Conservation (phyloP, 345 rosid genomes). For the Gossypium turneri region DNA sequence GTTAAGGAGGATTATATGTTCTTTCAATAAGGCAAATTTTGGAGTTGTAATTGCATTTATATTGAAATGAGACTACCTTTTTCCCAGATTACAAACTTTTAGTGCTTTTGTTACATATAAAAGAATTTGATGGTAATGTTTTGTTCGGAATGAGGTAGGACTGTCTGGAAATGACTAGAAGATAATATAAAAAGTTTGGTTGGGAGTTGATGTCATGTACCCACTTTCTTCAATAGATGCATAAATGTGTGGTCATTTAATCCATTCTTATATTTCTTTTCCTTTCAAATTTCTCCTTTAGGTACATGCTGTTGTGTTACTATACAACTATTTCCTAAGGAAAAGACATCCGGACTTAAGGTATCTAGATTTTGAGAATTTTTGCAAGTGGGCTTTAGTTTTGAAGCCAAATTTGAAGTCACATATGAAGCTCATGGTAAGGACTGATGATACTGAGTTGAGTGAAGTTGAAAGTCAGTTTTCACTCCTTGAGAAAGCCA, state of each 20-base stretch:
- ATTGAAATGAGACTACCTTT: neutral
- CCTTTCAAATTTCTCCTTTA: conserved; percentile 24
- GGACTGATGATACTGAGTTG: conserved; percentile 29
- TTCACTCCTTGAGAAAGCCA: conserved; percentile 46
- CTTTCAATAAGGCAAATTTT: neutral
- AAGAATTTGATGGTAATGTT: neutral
- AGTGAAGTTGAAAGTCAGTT: conserved; percentile 40
- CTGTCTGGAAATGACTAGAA: neutral
- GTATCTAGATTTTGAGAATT: conserved; percentile 46
- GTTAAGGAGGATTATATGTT: neutral
- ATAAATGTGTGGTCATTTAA: neutral
- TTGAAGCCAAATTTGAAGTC: conserved; percentile 48
- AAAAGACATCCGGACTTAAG: conserved; percentile 46
- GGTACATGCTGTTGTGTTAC: conserved; percentile 68
- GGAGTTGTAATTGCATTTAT: neutral
- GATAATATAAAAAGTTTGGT: neutral
- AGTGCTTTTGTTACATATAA: neutral
- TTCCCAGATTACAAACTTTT: neutral
- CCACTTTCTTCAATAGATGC: neutral
- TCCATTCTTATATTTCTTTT: conserved; percentile 1
- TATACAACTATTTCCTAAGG: conserved; percentile 69
- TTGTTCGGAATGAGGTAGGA: neutral
- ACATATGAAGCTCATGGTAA: conserved; percentile 42
- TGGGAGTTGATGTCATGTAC: neutral
- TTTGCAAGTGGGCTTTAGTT: conserved; percentile 58